Percentiles rank a stretch among this genome's conserved stretches.
These are phyloP conservation scores for Gossypium trilobum DNA, from an alignment of 441 rosid species.

Conservation along the genomic window DNA sequence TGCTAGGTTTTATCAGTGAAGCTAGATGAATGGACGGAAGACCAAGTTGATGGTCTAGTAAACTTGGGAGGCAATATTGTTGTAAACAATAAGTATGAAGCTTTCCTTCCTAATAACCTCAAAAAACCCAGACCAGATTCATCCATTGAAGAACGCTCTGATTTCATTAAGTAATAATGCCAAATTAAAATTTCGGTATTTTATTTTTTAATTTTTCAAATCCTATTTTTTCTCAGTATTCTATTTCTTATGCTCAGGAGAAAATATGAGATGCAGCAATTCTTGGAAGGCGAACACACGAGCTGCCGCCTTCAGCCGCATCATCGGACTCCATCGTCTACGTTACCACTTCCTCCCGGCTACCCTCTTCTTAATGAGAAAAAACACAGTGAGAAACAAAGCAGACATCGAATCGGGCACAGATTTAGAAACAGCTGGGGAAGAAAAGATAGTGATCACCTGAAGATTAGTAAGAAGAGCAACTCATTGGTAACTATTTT, in stretches of 20 bases:
- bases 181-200: background rate
- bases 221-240: slow-evolving; percentile 14
- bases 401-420: slow-evolving; percentile 56
- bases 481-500: slow-evolving; percentile 42
- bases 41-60: slow-evolving; percentile 55
- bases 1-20: slow-evolving; percentile 76
- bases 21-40: slow-evolving; percentile 92
- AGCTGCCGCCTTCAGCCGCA: slow-evolving; percentile 34
- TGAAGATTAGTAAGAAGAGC: slow-evolving; percentile 55
- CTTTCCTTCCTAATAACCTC: slow-evolving; percentile 45
- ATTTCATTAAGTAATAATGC: slow-evolving; percentile 65
- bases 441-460: slow-evolving; percentile 54
- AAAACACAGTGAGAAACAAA: slow-evolving; percentile 42
- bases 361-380: slow-evolving; percentile 33
- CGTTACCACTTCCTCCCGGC: slow-evolving; percentile 27
- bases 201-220: background rate
- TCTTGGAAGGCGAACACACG: slow-evolving; percentile 32
- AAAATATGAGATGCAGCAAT: slow-evolving; percentile 72
- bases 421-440: slow-evolving; percentile 88
- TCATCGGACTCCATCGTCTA: slow-evolving; percentile 26
- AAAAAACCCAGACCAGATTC: slow-evolving; percentile 77
- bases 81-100: slow-evolving; percentile 72
- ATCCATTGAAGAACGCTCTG: slow-evolving; percentile 60
- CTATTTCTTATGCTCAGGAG: slow-evolving; percentile 39
- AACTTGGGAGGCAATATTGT: slow-evolving; percentile 65